Conservation (phyloP, 345 rosid genomes). For the Citrus australasica region DNA sequence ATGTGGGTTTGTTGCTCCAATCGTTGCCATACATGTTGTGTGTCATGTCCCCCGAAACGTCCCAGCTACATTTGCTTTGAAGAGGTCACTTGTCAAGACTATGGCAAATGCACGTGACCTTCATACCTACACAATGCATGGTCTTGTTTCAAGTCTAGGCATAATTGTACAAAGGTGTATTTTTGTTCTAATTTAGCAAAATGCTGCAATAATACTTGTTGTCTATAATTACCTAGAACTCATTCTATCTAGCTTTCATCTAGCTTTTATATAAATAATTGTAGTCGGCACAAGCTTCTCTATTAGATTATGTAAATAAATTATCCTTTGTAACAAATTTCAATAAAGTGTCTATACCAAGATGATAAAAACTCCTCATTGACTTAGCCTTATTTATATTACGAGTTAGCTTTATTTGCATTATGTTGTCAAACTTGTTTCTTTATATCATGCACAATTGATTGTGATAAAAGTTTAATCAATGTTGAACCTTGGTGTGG, state of each 20-base stretch:
- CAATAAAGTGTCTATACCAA: neutral
- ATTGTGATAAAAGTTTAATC: neutral
- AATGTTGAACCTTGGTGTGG: neutral
- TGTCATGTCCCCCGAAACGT: no score
- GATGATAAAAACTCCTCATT: neutral
- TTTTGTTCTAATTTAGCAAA: no score
- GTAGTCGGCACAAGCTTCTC: neutral
- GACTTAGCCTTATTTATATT: no score
- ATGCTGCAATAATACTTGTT: conserved; percentile 2
- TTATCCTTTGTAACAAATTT: neutral
- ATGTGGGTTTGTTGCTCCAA: no score
- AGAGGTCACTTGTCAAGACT: no score
- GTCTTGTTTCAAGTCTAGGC: no score
- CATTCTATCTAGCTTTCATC: neutral
- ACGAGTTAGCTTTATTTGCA: neutral
- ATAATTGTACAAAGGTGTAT: no score
- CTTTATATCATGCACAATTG: no score
- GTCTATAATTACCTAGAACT: conserved; percentile 7
- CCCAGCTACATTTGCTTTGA: no score
- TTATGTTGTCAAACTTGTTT: neutral
- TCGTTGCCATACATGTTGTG: no score
- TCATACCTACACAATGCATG: no score
- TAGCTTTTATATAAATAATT: neutral
- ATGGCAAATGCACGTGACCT: no score
- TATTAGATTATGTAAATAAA: neutral